phyloP scores from a whole-genome alignment of 257 asterid genomes.

The Datura wrightii region DNA sequence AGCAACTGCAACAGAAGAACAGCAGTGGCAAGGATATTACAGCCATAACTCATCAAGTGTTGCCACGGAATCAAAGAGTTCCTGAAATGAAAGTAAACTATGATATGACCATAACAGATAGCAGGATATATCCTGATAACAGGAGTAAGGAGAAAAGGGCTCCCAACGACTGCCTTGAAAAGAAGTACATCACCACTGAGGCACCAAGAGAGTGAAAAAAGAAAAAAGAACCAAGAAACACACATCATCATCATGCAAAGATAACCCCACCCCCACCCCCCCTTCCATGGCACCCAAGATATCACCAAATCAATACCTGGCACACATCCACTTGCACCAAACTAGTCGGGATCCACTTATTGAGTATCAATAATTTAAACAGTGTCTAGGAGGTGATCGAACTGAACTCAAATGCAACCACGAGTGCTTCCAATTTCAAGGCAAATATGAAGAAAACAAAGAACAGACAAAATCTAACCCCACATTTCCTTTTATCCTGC shows the following conservation, averaged over 20 bases:
- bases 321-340: background rate
- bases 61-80: background rate
- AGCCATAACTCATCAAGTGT: background rate
- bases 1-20: background rate
- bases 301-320: background rate
- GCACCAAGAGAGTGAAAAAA: background rate
- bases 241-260: background rate
- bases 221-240: background rate
- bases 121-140: background rate
- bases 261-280: background rate
- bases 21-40: background rate
- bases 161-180: background rate
- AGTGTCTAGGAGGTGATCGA: background rate
- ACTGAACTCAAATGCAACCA: background rate
- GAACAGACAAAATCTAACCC: background rate
- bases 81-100: background rate
- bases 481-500: background rate
- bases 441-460: slow-evolving; percentile 15
- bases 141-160: background rate
- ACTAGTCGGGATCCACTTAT: background rate
- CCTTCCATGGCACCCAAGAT: background rate
- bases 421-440: background rate
- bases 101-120: background rate
- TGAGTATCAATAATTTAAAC: background rate
- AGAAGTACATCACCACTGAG: background rate